Evolutionary conservation across 129 eudicot genomes (phyloP), one percentile per base, ranked within the genome.

Genomic region (Cynara cardunculus): DNA sequence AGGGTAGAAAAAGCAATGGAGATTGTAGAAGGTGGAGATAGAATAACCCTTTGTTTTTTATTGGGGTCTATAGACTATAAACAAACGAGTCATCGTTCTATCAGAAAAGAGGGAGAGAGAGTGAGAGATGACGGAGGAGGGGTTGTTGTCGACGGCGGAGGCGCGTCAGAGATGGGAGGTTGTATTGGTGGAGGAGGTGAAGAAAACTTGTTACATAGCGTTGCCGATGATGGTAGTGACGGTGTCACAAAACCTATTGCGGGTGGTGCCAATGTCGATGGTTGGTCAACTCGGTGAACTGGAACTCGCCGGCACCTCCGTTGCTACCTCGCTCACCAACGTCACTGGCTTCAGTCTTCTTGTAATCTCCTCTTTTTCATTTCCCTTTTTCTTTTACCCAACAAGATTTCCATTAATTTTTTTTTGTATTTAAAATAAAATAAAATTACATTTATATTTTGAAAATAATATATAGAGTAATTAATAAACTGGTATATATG

Each of bases 271-370:
- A 5, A 77, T 91, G 93, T 85, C 91, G n/a, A 89, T 91, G 93
- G 80, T 89, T 7, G 97, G 94, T n/a, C 97, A 91, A 28, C 86
- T 91, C 4, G 90, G 90, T 0, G 85, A 91, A 61, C 86, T 91
- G 1, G 73, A 86, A 31, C 81, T 91, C 39, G 85, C 93, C 1
- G 82, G 88, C 39, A 81, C 85, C 21, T 82, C 97, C 3, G 83
- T 89, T 14, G 93, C 93, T 70, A 89, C 90, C 49, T 91, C 93
- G 30, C 80, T 91, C 49, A 80, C 90, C 2, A 89, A 91, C 62
- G 97, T 89, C 70, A 89, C 93, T 7, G 97, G 93, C 71, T 91
- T 85, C 77, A 91, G 97, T 78, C 80, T 87, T 22, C 84, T 91
- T 21, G 92, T 91, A 91, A 70, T 7, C 0, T 12, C 31, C 73